These are phyloP conservation scores for Hypocrella siamensis DNA, from an alignment of 2,329 filamentous ascomycete genomes.

Conservation along the genomic window DNA sequence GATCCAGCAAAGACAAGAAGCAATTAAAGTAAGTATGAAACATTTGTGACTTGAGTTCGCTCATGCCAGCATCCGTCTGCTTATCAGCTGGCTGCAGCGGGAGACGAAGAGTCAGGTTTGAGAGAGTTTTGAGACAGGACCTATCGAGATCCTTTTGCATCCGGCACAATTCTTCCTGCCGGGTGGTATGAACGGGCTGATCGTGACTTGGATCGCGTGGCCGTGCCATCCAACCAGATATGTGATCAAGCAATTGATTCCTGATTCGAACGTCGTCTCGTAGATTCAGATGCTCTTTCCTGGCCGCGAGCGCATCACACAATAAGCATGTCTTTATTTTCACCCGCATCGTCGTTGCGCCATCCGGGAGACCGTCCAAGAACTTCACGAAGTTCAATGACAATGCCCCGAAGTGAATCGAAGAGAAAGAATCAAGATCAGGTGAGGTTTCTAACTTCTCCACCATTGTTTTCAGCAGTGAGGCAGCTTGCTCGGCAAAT, in stretches of 20 bases:
- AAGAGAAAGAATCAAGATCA: conserved; percentile 45
- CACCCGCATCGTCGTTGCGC: conserved; percentile 39
- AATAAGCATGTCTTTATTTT: conserved; percentile 57
- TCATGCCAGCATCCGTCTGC: conserved; percentile 49
- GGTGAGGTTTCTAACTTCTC: conserved; percentile 48
- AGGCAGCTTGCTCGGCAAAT: conserved; percentile 52
- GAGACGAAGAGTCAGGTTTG: conserved; percentile 49
- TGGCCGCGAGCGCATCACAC: conserved; percentile 46
- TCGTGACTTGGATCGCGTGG: conserved; percentile 32
- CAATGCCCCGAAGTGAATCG: conserved; percentile 46
- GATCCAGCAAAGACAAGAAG: conserved; percentile 49
- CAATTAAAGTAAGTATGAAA: conserved; percentile 58
- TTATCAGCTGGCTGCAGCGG: conserved; percentile 51
- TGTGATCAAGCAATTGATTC: conserved; percentile 52
- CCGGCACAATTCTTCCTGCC: conserved; percentile 39
- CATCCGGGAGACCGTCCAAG: conserved; percentile 41
- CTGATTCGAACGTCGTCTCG: conserved; percentile 53
- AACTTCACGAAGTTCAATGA: conserved; percentile 54
- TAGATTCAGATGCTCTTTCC: conserved; percentile 53
- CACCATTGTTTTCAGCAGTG: conserved; percentile 45
- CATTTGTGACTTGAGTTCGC: conserved; percentile 54
- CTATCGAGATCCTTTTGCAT: conserved; percentile 51
- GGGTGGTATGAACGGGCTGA: conserved; percentile 24
- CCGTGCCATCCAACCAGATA: conserved; percentile 53
- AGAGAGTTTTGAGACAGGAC: conserved; percentile 48